Evolutionary conservation across 176 grass and related monocot genomes (phyloP).

Genomic region (Aechmea fasciata): DNA sequence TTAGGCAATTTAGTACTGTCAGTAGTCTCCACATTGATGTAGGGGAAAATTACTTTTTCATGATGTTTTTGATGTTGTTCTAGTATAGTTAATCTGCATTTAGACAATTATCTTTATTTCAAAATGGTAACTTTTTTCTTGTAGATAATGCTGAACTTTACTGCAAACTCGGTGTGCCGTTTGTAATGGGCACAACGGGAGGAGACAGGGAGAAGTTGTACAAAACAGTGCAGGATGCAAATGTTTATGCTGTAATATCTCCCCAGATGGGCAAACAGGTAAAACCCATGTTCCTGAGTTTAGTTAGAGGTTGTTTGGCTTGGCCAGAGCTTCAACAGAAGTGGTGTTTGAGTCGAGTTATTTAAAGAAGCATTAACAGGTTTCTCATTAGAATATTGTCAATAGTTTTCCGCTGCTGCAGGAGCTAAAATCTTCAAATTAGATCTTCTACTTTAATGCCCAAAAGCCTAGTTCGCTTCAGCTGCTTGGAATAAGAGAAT

Average conservation of each 20-base stretch:
- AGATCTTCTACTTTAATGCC: too few species aligned
- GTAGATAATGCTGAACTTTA: constrained; percentile 72
- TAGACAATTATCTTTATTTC: constrained; percentile 4
- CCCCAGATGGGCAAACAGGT: constrained; percentile 95
- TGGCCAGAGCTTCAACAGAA: neutral
- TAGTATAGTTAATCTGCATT: too few species aligned
- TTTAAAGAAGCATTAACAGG: too few species aligned
- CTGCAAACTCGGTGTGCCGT: constrained; percentile 83
- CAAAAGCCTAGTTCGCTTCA: too few species aligned
- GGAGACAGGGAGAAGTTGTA: constrained; percentile 55
- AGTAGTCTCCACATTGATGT: too few species aligned
- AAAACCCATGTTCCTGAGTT: neutral
- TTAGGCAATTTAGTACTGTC: neutral
- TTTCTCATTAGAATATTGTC: too few species aligned
- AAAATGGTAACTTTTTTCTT: constrained; percentile 9
- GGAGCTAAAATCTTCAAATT: too few species aligned
- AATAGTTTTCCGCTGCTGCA: too few species aligned
- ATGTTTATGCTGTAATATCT: constrained; percentile 76
- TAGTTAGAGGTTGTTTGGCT: neutral
- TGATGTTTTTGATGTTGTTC: too few species aligned
- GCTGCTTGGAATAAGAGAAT: too few species aligned
- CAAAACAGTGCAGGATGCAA: constrained; percentile 67
- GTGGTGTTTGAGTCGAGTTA: too few species aligned
- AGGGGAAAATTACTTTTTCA: too few species aligned
- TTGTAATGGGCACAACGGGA: constrained; percentile 96